phyloP scores from a whole-genome alignment of 176 grass and related monocot genomes.

The Carex parvula region DNA sequence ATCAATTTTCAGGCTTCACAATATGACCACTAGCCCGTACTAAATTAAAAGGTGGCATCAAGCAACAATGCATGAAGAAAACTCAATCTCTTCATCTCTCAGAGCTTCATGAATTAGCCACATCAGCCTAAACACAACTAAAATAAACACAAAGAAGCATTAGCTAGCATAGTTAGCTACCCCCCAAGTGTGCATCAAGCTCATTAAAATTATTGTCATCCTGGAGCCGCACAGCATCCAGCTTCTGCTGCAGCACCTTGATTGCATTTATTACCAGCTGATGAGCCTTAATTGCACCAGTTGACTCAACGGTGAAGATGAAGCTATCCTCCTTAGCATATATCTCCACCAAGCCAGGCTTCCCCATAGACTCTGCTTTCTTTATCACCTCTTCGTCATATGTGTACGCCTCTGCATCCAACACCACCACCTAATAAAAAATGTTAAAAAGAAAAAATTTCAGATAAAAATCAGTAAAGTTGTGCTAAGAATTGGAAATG shows the following conservation, averaged over 20 bases:
- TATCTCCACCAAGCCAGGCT: conserved; percentile 79
- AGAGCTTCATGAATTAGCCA: background rate
- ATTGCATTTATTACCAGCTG: conserved; percentile 78
- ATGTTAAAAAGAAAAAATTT: background rate
- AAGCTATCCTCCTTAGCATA: conserved; percentile 80
- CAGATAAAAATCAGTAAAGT: background rate
- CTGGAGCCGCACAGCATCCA: conserved; percentile 77
- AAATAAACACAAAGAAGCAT: background rate
- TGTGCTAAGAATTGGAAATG: background rate
- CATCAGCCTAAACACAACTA: background rate
- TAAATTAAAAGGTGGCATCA: background rate
- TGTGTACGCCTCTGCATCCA: conserved; percentile 73
- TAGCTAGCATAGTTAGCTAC: conserved; percentile 19
- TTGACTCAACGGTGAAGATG: conserved; percentile 86
- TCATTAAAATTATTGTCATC: conserved; percentile 64
- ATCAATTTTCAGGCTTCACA: background rate
- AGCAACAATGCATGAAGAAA: background rate
- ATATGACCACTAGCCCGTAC: background rate
- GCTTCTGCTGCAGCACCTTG: conserved; percentile 67
- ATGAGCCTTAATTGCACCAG: conserved; percentile 62
- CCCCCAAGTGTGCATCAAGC: conserved; percentile 64
- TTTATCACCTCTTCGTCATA: conserved; percentile 92
- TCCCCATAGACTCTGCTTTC: conserved; percentile 85
- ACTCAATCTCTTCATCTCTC: background rate
- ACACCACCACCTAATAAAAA: conserved; percentile 40